A percentile compares a stretch with the other conserved stretches of the same genome.
Conservation (phyloP, 768 basidiomycete species). For the Gloeopeniophorella convolvens region DNA sequence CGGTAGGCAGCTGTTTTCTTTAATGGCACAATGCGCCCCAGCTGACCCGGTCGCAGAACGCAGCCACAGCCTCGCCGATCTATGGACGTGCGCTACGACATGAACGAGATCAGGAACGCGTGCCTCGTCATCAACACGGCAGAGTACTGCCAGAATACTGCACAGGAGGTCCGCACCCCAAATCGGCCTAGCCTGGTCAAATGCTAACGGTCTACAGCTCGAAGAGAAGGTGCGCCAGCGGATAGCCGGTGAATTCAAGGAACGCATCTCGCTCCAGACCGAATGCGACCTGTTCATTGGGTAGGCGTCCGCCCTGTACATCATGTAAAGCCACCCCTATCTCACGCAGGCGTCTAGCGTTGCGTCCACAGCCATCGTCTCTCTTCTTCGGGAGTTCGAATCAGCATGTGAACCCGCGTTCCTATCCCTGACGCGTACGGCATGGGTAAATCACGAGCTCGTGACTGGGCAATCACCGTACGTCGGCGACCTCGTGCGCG, state of each 20-base stretch:
- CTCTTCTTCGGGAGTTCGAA: conserved; percentile 82
- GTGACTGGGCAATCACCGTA: conserved; percentile 87
- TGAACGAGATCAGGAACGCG: conserved; percentile 68
- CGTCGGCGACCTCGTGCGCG: conserved; percentile 66
- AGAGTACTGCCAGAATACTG: conserved; percentile 93
- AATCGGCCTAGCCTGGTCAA: not conserved
- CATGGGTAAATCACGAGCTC: conserved; percentile 74
- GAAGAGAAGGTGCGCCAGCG: conserved; percentile 89
- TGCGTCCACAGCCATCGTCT: conserved; percentile 75
- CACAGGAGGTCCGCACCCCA: conserved; percentile 54
- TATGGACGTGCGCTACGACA: conserved; percentile 71
- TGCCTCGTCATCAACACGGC: conserved; percentile 95
- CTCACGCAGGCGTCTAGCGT: conserved; percentile 41
- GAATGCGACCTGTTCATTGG: conserved; percentile 88
- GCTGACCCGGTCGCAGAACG: conserved; percentile 30
- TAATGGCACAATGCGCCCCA: not conserved
- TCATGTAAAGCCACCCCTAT: not conserved
- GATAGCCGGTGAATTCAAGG: conserved; percentile 67
- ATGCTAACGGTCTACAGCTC: conserved; percentile 42
- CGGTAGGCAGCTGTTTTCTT: conserved; percentile 37
- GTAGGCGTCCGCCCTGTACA: conserved; percentile 36
- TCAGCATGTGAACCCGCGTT: conserved; percentile 75
- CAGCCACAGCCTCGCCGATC: conserved; percentile 53
- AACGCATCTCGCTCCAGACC: conserved; percentile 71
- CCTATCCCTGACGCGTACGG: conserved; percentile 63